Base-by-base conservation (phyloP, 2,329 filamentous ascomycete species). In the Chaetothyriales sp. region DNA sequence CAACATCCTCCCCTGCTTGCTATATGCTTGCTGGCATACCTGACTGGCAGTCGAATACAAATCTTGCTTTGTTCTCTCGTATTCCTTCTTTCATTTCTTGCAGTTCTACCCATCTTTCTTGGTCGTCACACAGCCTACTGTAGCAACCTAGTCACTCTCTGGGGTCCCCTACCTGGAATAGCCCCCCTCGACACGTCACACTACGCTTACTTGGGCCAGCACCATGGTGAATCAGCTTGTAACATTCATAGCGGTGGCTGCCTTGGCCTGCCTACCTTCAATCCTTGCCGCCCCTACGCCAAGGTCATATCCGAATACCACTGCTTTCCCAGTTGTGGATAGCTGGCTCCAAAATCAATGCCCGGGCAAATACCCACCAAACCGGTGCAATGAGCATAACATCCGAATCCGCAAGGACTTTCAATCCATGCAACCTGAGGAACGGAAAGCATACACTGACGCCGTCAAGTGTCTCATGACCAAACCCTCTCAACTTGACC, bases 381-480 rank as follows among this genome's bases (percentile, higher is more conserved):
- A 51, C 5, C 45, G 44, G 18, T 61, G 59, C 43, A 61, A 53
- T 1, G 47, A 56, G 4, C 48, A 57, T 37, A 58, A 50, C 5
- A 52, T 60, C 50, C 54, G 55, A 48, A 50, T 61, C 28, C 59
- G 59, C 19, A 56, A 57, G 48, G 59, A 61, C 54, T 61, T 60
- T 25, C 54, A 57, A 40, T 47, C 56, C 19, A 58, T 61, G 57
- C 44, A 54, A 9, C 57, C 56, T 19, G 19, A 51, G 44, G 59
- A 66, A 33, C 60, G 60, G 45, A 61, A 60, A 20, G 49, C 60
- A 5, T 70, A 69, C 56, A 69, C 67, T 25, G 58, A 65, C 53
- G 67, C 69, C 9, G 64, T 71, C 52, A 62, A 68, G 28, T 71
- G 69, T 54, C 50, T 71, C 20, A 61, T 62, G 54, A 57, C 58